phyloP scores from a whole-genome alignment of 495 filamentous ascomycete species.

The Aspergillus homomorphus region DNA sequence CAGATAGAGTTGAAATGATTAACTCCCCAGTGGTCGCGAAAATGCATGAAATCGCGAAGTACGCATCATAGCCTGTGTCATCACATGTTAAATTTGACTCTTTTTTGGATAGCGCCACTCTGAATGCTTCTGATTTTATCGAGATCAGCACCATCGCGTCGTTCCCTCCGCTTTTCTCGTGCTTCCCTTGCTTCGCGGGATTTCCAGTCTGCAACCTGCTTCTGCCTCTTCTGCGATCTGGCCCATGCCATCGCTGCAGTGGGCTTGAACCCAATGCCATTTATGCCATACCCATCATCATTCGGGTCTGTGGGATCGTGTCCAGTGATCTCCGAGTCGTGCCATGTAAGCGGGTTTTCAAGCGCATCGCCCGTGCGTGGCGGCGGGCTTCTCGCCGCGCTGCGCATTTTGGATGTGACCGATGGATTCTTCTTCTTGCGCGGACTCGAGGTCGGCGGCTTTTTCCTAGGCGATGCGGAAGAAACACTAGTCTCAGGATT shows the following conservation, averaged over 20 bases:
- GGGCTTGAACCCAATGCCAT: constrained; percentile 88
- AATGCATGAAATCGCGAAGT: neutral
- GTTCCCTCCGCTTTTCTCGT: constrained; percentile 66
- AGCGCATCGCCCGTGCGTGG: constrained; percentile 41
- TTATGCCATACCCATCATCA: constrained; percentile 77
- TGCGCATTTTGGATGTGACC: constrained; percentile 30
- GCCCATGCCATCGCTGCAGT: constrained; percentile 79
- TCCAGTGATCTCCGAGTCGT: constrained; percentile 79
- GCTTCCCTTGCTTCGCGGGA: constrained; percentile 81
- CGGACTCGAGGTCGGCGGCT: constrained; percentile 16
- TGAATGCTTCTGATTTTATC: constrained; percentile 33
- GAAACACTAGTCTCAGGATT: neutral
- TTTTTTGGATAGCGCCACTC: constrained; percentile 39
- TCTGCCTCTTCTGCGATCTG: constrained; percentile 67
- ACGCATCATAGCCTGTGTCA: neutral
- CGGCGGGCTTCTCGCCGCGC: constrained; percentile 38
- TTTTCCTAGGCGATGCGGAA: constrained; percentile 19
- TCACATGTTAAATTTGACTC: constrained; percentile 43
- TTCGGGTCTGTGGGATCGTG: constrained; percentile 70
- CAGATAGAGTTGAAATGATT: neutral
- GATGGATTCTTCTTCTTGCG: constrained; percentile 26
- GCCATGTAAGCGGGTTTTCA: constrained; percentile 67
- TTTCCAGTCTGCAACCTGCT: constrained; percentile 82
- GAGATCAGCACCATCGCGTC: constrained; percentile 46
- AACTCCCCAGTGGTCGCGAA: neutral